Evolutionary conservation across 2,329 filamentous ascomycete species (phyloP).

Genomic region (Pseudonectria buxi): DNA sequence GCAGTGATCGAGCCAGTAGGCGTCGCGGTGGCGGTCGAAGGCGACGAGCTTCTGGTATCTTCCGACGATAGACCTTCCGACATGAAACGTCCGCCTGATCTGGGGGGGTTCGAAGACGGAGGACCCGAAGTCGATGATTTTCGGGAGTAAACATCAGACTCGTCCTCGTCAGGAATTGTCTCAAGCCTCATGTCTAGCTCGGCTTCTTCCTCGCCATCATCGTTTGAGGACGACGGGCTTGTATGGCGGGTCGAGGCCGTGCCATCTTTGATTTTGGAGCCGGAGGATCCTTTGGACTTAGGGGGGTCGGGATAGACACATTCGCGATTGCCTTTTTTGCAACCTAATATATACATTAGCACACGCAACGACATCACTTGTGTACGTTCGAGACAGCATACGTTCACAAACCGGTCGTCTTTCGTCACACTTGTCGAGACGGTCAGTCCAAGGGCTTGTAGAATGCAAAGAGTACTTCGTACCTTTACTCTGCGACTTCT

Average conservation of each 20-base stretch:
- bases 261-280: conserved; percentile 32
- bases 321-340: conserved; percentile 83
- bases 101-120: conserved; percentile 31
- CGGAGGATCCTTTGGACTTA: conserved; percentile 31
- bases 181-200: conserved; percentile 41
- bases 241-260: conserved; percentile 31
- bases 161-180: conserved; percentile 50
- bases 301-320: conserved; percentile 80
- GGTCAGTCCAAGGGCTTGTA: conserved; percentile 7
- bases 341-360: conserved; percentile 49
- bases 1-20: conserved; percentile 25
- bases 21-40: conserved; percentile 42
- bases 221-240: conserved; percentile 49
- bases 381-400: conserved; percentile 30
- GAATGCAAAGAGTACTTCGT: conserved; percentile 14
- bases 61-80: conserved; percentile 50
- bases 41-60: conserved; percentile 45
- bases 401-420: conserved; percentile 77
- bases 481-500: conserved; percentile 80
- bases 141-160: conserved; percentile 30
- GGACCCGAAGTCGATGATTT: conserved; percentile 24
- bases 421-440: conserved; percentile 70
- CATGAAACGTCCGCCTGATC: conserved; percentile 33
- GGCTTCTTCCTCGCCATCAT: conserved; percentile 40
- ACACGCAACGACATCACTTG: background rate